Percentiles rank a stretch among this genome's conserved stretches.
Evolutionary conservation across 2,329 filamentous ascomycete species (phyloP).

Genomic region (Pyricularia sp.): DNA sequence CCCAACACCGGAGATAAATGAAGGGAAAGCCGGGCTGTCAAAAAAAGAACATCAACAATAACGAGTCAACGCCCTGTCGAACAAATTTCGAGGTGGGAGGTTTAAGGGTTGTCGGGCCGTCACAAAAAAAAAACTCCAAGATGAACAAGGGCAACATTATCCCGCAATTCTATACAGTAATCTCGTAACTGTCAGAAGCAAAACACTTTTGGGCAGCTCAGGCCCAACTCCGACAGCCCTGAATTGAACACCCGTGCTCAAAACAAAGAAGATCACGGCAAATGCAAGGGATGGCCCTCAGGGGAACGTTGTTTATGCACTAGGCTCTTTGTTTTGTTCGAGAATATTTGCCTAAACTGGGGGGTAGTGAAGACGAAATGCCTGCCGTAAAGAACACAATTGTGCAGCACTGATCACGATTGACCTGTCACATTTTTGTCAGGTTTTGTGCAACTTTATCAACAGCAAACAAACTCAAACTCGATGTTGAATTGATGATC

Average conservation of each 20-base stretch:
- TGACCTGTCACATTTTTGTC: neutral
- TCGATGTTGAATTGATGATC: neutral
- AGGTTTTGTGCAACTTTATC: no score
- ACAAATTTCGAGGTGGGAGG: neutral
- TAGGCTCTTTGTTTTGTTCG: neutral
- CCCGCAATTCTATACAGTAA: neutral
- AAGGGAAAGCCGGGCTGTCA: neutral
- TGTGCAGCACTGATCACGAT: neutral
- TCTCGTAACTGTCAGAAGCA: neutral
- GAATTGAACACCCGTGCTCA: neutral
- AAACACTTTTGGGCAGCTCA: neutral
- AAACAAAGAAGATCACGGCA: neutral
- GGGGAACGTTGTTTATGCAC: neutral
- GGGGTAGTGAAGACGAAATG: neutral
- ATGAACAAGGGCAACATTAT: neutral
- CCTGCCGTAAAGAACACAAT: neutral
- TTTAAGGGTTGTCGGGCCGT: neutral
- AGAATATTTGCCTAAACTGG: neutral
- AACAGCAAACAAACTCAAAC: no score
- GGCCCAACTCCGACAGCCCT: neutral
- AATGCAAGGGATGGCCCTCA: neutral
- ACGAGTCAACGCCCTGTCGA: neutral
- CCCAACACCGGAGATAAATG: neutral
- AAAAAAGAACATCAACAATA: neutral
- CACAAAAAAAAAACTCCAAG: neutral